Base-by-base conservation (phyloP, 208 protist species). In the Zelonia costaricensis region DNA sequence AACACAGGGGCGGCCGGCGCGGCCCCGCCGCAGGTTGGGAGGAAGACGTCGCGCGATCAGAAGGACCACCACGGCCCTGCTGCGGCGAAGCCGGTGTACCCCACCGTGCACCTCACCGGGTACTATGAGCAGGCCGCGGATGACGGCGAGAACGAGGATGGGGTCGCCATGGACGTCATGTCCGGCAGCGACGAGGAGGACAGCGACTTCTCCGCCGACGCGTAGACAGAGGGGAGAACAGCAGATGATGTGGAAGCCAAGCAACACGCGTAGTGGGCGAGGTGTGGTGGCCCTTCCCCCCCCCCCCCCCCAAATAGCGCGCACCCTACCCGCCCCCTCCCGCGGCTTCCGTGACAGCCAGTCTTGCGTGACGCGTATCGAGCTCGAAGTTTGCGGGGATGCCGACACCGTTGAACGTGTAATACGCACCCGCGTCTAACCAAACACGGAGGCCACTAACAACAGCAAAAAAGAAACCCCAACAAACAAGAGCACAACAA, bases 121-220 rank as follows among this genome's bases (percentile, higher is more conserved):
- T 93, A 93, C 69, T 93, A 80, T 52, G 86, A 93, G 76, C 58
- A 54, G 46, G 73, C 75, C 12, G 78, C 84, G 31, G 71, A 79
- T 13, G 64, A 62, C n/a, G 66, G 69, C 57, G 73, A 74, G 31
- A 58, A 80, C 5, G 69, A 76, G 8, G 59, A 28, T 25, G 38
- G 46, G n/a, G 43, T 56, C 16, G 40, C 52, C 28, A 60, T 67
- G 63, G 46, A 60, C 46, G 44, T 57, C 45, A 77, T 70, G 65
- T 51, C 69, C 31, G 49, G 57, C 20, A 60, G 73, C 28, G 63
- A 73, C 27, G 60, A 55, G 20, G 55, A 63, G 22, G 51, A 60
- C 1, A 76, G 25, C 2, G 31, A 31, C 35, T 27, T 4, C 0
- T 39, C 4, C 15, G 22, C 22, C 20, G 33, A 43, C 3, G 47